Evolutionary conservation across 129 eudicot species (phyloP).

Genomic region (Flaveria ramosissima): DNA sequence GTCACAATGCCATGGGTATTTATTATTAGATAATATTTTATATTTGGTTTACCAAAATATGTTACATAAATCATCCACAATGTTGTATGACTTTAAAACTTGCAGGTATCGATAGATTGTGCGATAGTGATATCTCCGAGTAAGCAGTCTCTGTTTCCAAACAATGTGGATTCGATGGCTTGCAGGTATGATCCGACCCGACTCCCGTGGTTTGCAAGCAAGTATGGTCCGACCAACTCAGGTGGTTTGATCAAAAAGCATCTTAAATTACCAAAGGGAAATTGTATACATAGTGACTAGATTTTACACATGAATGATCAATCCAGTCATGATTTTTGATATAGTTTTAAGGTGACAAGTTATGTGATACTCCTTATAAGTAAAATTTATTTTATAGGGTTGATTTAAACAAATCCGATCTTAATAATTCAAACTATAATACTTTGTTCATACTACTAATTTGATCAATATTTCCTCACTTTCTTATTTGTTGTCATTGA

Average conservation of each 20-base stretch:
- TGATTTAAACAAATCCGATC: neutral
- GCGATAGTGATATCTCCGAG: slow-evolving; percentile 80
- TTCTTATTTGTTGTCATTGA: no score
- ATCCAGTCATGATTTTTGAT: neutral
- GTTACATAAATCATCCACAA: no score
- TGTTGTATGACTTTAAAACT: neutral
- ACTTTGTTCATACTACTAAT: no score
- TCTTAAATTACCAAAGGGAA: neutral
- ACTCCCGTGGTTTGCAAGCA: neutral
- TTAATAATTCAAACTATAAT: no score
- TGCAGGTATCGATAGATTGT: slow-evolving; percentile 85
- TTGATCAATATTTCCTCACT: no score
- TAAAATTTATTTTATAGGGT: neutral
- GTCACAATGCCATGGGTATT: no score
- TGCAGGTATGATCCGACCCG: slow-evolving; percentile 57
- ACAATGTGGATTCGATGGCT: slow-evolving; percentile 91
- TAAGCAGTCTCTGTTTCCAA: slow-evolving; percentile 70
- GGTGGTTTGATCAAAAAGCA: neutral
- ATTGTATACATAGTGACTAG: neutral
- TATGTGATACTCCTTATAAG: neutral
- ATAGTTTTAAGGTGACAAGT: neutral
- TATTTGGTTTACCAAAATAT: no score
- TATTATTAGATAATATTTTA: no score
- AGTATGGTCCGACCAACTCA: neutral
- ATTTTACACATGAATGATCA: neutral